Evolutionary conservation across 371 early-diverging fungal genomes (phyloP).

Genomic region (Mortierella sp.): DNA sequence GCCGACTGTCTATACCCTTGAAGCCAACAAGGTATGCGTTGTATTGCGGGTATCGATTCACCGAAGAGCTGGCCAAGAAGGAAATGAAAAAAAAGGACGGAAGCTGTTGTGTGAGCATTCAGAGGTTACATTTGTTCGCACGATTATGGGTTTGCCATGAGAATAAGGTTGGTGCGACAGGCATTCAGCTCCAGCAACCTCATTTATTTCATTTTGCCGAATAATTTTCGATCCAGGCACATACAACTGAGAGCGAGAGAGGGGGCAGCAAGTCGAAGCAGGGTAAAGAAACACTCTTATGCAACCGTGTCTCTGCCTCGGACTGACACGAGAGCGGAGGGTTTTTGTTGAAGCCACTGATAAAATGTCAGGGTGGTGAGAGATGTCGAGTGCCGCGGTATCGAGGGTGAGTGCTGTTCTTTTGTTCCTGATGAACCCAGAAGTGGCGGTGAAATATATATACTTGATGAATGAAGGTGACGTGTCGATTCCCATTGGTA

Average conservation of each 20-base stretch:
- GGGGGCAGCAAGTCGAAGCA: neutral
- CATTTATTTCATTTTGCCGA: neutral
- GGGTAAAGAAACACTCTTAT: neutral
- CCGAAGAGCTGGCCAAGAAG: neutral
- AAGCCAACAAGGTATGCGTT: neutral
- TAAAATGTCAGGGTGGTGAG: no score
- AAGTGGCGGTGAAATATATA: no score
- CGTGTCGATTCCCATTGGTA: conserved; percentile 35
- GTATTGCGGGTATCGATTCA: neutral
- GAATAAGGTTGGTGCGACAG: conserved; percentile 10
- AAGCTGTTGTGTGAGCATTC: neutral
- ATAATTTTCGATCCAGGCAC: neutral
- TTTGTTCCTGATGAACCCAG: no score
- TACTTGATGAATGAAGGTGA: conserved; percentile 3
- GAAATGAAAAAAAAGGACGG: neutral
- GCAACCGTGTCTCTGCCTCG: no score
- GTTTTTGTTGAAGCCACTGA: no score
- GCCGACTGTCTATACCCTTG: neutral
- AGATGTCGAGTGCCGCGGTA: no score
- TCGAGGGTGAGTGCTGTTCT: no score
- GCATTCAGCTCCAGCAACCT: neutral
- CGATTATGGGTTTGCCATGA: neutral
- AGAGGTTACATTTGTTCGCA: neutral
- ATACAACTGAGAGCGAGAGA: neutral
- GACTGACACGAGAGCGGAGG: no score